phyloP scores from a whole-genome alignment of 495 filamentous ascomycete genomes.

The Hyaloscypha bicolor region DNA sequence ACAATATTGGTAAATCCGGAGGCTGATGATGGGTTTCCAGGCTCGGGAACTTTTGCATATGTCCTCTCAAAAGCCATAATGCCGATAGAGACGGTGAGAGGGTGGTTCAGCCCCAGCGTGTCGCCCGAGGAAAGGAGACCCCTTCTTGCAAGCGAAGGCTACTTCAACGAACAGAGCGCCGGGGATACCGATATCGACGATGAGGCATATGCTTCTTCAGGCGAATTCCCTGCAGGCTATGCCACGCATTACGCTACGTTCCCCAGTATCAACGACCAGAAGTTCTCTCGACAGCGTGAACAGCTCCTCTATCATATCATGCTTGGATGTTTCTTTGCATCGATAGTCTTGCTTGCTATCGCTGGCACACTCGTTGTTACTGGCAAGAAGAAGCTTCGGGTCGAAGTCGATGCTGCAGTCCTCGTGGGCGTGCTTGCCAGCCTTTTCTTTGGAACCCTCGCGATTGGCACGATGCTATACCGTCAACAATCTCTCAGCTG shows the following conservation, averaged over 20 bases:
- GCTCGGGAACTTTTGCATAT: conserved; percentile 43
- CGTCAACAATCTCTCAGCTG: conserved; percentile 44
- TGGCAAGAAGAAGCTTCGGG: conserved; percentile 51
- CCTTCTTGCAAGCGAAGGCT: conserved; percentile 21
- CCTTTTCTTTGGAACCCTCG: conserved; percentile 56
- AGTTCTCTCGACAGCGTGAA: conserved; percentile 45
- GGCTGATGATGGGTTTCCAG: conserved; percentile 50
- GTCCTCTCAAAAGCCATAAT: conserved; percentile 38
- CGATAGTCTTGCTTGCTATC: conserved; percentile 56
- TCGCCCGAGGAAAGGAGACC: conserved; percentile 22
- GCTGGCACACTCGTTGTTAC: conserved; percentile 55
- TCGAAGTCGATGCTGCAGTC: conserved; percentile 63
- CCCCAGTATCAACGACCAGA: conserved; percentile 43
- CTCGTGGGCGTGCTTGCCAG: conserved; percentile 58
- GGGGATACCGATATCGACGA: conserved; percentile 29
- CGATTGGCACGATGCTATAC: conserved; percentile 50
- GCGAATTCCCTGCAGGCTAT: conserved; percentile 44
- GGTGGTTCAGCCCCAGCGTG: conserved; percentile 40
- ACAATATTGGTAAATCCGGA: conserved; percentile 58
- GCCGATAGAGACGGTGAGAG: conserved; percentile 46
- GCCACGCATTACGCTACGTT: conserved; percentile 46
- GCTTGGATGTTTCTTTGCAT: conserved; percentile 44
- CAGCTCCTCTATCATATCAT: conserved; percentile 46
- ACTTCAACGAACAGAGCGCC: conserved; percentile 19
- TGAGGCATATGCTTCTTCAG: conserved; percentile 29